Evolutionary conservation across 192 early-diverging fungal species (phyloP).

Genomic region (Dispira parvispora): DNA sequence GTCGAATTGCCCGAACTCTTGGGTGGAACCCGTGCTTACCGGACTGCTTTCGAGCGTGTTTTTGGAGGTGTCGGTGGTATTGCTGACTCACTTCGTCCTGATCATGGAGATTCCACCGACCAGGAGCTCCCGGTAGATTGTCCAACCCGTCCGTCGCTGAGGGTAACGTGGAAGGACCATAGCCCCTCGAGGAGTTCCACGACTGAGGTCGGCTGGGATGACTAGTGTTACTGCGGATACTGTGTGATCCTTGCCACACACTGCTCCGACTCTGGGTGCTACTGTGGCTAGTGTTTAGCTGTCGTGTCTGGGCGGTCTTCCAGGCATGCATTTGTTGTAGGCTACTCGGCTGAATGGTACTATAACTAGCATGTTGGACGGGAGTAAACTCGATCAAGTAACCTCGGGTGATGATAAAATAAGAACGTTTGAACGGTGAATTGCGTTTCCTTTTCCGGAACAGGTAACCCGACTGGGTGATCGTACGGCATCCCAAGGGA

Average conservation of each 20-base stretch:
- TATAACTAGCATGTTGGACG: slow-evolving; percentile 9
- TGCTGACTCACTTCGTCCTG: slow-evolving; percentile 1
- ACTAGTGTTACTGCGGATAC: no score
- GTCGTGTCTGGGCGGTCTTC: neutral
- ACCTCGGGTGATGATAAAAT: slow-evolving; percentile 25
- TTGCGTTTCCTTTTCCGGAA: slow-evolving; percentile 27
- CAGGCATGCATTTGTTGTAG: neutral
- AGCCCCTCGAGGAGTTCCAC: no score
- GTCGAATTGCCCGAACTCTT: neutral
- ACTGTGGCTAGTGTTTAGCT: no score
- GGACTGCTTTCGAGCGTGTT: neutral
- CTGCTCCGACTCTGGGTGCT: no score
- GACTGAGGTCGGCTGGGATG: no score
- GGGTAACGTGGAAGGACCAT: no score
- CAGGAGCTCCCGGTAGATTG: neutral
- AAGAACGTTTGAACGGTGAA: slow-evolving; percentile 25
- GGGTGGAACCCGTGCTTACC: slow-evolving; percentile 8
- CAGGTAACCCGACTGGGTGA: slow-evolving; percentile 24
- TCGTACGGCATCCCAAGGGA: slow-evolving; percentile 24
- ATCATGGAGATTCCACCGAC: slow-evolving; percentile 4
- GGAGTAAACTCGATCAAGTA: slow-evolving; percentile 22
- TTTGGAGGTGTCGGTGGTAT: neutral
- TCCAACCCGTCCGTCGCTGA: no score
- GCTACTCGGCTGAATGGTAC: slow-evolving; percentile 1
- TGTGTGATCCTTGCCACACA: no score